Percentiles rank a stretch among this genome's conserved stretches.
These are phyloP conservation scores for Plasmodium gonderi DNA, from an alignment of 169 alveolate genomes.

Conservation along the genomic window DNA sequence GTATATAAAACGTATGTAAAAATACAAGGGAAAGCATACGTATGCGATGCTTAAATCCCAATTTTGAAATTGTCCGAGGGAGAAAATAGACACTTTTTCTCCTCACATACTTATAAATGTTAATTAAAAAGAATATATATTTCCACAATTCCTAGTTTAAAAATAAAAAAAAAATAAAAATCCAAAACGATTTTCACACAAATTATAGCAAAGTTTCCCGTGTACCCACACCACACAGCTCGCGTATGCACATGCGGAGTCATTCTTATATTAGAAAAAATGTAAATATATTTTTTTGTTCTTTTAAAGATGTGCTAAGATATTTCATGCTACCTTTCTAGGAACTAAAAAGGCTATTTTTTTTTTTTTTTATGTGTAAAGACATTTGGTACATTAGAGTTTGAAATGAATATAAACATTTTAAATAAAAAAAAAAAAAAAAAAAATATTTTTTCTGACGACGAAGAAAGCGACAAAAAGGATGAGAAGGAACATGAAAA, in stretches of 20 bases:
- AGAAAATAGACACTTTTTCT: neutral
- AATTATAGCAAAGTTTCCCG: neutral
- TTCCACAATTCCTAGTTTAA: neutral
- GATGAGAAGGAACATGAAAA: neutral
- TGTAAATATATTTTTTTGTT: neutral
- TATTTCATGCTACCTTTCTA: neutral
- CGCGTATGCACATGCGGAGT: no score
- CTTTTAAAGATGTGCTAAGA: neutral
- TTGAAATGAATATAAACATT: constrained; percentile 1
- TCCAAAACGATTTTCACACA: neutral
- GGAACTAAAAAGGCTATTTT: no score
- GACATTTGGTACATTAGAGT: neutral
- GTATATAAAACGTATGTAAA: neutral
- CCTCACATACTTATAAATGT: neutral
- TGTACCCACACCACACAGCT: no score
- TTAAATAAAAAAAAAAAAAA: constrained; percentile 35
- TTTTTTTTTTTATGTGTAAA: neutral
- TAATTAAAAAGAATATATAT: neutral
- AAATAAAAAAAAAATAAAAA: neutral
- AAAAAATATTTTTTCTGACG: neutral
- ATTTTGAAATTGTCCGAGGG: neutral
- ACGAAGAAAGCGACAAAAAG: neutral
- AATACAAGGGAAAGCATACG: neutral
- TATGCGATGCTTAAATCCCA: neutral
- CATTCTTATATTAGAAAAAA: neutral